A percentile compares a stretch with the other conserved stretches of the same genome.
These are phyloP conservation scores for Pilatotrama ljubarskyi DNA, from an alignment of 768 basidiomycete genomes.

Conservation along the genomic window DNA sequence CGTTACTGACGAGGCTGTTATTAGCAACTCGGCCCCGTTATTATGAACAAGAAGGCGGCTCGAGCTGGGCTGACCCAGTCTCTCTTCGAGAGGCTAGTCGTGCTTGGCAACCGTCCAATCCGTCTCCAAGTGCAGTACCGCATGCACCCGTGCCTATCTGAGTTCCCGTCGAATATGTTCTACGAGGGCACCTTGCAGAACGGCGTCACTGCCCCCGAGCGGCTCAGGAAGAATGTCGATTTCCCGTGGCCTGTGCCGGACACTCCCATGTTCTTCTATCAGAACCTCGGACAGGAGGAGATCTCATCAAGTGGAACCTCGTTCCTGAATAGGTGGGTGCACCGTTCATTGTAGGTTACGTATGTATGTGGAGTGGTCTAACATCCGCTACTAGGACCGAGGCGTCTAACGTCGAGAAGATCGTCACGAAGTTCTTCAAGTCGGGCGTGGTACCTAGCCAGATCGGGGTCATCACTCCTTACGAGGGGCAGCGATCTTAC, in stretches of 20 bases:
- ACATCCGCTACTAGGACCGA: slow-evolving; percentile 67
- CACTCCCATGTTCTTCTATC: slow-evolving; percentile 99
- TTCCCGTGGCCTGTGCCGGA: slow-evolving; percentile 98
- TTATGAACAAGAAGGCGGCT: slow-evolving; percentile 99
- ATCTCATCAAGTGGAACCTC: slow-evolving; percentile 98
- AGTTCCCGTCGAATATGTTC: slow-evolving; percentile 99
- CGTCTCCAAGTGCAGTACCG: slow-evolving; percentile 99
- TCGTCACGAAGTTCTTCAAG: slow-evolving; percentile 99
- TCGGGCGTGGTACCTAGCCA: slow-evolving; percentile 94
- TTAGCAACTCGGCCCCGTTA: slow-evolving; percentile 95
- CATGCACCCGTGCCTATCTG: slow-evolving; percentile 99
- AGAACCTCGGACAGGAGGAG: slow-evolving; percentile 98
- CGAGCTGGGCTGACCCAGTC: slow-evolving; percentile 99
- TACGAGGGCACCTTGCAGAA: slow-evolving; percentile 99
- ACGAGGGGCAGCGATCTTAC: slow-evolving; percentile 97
- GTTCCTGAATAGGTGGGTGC: slow-evolving; percentile 83
- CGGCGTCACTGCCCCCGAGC: slow-evolving; percentile 97
- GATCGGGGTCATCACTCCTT: slow-evolving; percentile 98
- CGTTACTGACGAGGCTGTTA: slow-evolving; percentile 9
- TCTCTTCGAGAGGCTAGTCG: slow-evolving; percentile 94
- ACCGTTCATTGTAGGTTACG: slow-evolving; percentile 14
- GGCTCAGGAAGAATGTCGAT: slow-evolving; percentile 96
- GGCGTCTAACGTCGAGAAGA: slow-evolving; percentile 99
- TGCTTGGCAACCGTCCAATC: slow-evolving; percentile 94
- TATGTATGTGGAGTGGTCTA: slow-evolving; percentile 13